phyloP scores from a whole-genome alignment of 2,329 filamentous ascomycete species.

The Colletotrichum sp. region DNA sequence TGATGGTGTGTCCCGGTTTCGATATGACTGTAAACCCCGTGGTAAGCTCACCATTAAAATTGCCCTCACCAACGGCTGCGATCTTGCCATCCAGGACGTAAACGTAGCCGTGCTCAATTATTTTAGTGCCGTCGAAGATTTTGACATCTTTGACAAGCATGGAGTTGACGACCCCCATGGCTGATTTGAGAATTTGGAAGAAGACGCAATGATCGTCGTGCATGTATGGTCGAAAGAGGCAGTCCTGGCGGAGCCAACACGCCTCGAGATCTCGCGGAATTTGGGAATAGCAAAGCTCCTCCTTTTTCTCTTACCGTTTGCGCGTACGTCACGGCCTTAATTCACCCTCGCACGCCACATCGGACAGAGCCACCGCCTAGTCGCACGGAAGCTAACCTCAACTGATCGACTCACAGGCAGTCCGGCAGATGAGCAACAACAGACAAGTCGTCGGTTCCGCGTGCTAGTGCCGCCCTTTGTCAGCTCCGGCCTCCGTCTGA shows the following conservation, averaged over 20 bases:
- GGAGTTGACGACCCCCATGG: not conserved
- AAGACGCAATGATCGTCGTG: not conserved
- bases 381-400: not conserved
- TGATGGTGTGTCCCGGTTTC: constrained; percentile 48
- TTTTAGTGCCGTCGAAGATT: constrained; percentile 50
- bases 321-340: not conserved
- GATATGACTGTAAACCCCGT: constrained; percentile 34
- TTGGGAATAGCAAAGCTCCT: not conserved
- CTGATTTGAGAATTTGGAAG: not conserved
- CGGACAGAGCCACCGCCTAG: not conserved
- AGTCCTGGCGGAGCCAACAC: not conserved
- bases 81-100: constrained; percentile 47
- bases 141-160: constrained; percentile 32
- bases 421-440: not conserved
- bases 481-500: not conserved
- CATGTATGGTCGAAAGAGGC: not conserved
- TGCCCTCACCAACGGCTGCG: constrained; percentile 23
- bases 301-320: not conserved
- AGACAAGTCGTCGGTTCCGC: not conserved
- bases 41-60: constrained; percentile 14
- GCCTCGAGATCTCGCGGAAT: not conserved
- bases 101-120: constrained; percentile 43
- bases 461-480: not conserved
- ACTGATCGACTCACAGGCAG: not conserved
- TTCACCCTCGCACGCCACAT: not conserved